Evolutionary conservation across 306 rosid genomes (phyloP), one percentile per base, ranked within the genome.

Genomic region (Alnus rubra): DNA sequence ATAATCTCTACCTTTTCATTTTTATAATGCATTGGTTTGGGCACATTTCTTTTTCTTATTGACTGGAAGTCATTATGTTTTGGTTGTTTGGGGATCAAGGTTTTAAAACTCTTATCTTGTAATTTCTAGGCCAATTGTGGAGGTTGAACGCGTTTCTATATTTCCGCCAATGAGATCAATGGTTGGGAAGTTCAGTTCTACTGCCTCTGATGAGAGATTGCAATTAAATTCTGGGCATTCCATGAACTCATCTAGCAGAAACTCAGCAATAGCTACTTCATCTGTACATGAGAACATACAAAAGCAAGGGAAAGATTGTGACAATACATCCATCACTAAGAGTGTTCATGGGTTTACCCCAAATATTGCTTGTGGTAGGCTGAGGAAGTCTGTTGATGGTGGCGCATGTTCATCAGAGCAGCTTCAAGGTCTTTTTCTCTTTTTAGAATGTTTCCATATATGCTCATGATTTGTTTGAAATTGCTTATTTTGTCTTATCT

Each of bases 351-450:
- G 83, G 48, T 54, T 31, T 59, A 77, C 69, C 76, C 78, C 79
- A 85, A 79, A 67, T 77, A 70, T 37, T 87, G 70, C 74, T 60
- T 6, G 65, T 78, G 84, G 82, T 71, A 74, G 65, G 78, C 75
- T 37, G 72, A 87, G 75, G 73, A 86, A 79, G 60, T 69, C 85
- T 77, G 23, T 83, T 81, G 85, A 74, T 63, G 81, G 56, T 52
- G 77, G 64, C 53, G 79, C 78, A 54, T 76, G 65, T 77, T 78
- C 85, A 79, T 77, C 87, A 76, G 78, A 87, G 54, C 84, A 88
- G 83, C 83, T 35, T 75, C 86, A 3, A 89, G 97, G 97, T 94
- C 76, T 58, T 84, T 79, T 76, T 53, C 77, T 75, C 80, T 81
- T 45, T 48, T 78, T 33, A 47, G 49, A 23, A 37, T 8, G 31